Base-by-base conservation (phyloP, 176 grass and related monocot species). In the Ampelocalamus luodianensis region DNA sequence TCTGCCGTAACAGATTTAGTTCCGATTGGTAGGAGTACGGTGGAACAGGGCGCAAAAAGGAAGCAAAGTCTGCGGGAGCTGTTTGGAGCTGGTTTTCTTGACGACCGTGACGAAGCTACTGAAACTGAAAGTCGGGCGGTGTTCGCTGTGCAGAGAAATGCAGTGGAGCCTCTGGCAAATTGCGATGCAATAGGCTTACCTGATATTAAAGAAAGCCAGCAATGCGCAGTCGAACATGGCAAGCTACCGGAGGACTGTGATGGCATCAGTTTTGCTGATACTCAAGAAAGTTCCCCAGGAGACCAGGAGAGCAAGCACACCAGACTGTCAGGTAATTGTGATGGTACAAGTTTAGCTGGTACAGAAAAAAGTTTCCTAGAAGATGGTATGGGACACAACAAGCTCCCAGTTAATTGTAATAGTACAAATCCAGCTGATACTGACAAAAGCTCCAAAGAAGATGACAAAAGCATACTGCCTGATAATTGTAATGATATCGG, bases 41-140 rank as follows among this genome's bases (percentile, higher is more conserved):
- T 16, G 0, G 12, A 66, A 22, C 58, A n/a, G 0, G 44, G 49
- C 40, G 62, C 73, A 1, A 95, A 89, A 88, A 88, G 85, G 74
- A 97, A 90, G 74, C 82, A 76, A 48, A 91, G 73, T 26, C 79
- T 92, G 51, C 42, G 79, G 50, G 32, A 66, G n/a, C 24, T 87
- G 71, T 86, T 87, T 20, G 84, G 87, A 22, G 51, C 20, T 5
- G 68, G 61, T 26, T 83, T 94, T 87, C 85, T 90, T 46, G 65
- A 68, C 50, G 44, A 7, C 17, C 54, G 11, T 71, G 55, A 68
- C 0, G 71, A 87, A 29, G 46, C 3, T 22, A 39, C 44, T 63
- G 45, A 65, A 65, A 39, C 43, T 34, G 68, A 88, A 16, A 40
- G 8, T 29, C 26, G 12, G 3, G 37, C 6, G 1, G 51, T 23